A percentile compares a stretch with the other conserved stretches of the same genome.
These are phyloP conservation scores for Dactylellina sp. DNA, from an alignment of 2,329 filamentous ascomycete genomes.

Conservation along the genomic window DNA sequence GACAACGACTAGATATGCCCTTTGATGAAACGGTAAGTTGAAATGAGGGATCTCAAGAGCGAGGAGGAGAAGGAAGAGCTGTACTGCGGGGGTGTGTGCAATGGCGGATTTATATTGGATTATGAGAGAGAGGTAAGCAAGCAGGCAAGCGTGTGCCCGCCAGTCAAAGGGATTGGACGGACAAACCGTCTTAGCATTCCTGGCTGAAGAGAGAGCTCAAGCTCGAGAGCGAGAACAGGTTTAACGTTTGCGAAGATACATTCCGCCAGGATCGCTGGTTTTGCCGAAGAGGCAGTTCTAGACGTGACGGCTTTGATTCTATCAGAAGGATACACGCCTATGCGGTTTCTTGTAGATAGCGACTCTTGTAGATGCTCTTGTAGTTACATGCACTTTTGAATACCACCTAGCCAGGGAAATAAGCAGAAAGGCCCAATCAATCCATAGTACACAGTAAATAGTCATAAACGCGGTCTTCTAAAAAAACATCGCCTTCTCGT, in stretches of 20 bases:
- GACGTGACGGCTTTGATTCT: conserved; percentile 7
- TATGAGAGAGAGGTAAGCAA: background rate
- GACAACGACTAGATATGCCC: too few species aligned
- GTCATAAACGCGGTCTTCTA: conserved; percentile 19
- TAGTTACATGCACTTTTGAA: too few species aligned
- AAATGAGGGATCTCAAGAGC: background rate
- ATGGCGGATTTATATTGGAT: background rate
- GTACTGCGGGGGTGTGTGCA: conserved; percentile 24
- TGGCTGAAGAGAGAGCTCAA: background rate
- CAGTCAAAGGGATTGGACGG: conserved; percentile 34
- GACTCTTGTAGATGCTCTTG: too few species aligned
- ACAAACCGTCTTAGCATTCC: conserved; percentile 11
- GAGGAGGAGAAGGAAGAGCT: background rate
- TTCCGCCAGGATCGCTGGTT: conserved; percentile 29
- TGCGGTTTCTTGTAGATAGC: too few species aligned
- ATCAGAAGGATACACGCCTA: too few species aligned
- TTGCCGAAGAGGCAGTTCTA: conserved; percentile 37
- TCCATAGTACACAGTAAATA: conserved; percentile 15
- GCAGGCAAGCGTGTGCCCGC: conserved; percentile 28
- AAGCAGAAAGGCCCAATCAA: background rate
- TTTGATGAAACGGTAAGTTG: too few species aligned
- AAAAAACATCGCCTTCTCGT: conserved; percentile 44
- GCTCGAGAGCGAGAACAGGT: conserved; percentile 18
- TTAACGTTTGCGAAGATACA: conserved; percentile 30
- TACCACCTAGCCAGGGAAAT: background rate